Base-by-base conservation (phyloP, 352 stramenopile species). In the Blastocystis sp. region DNA sequence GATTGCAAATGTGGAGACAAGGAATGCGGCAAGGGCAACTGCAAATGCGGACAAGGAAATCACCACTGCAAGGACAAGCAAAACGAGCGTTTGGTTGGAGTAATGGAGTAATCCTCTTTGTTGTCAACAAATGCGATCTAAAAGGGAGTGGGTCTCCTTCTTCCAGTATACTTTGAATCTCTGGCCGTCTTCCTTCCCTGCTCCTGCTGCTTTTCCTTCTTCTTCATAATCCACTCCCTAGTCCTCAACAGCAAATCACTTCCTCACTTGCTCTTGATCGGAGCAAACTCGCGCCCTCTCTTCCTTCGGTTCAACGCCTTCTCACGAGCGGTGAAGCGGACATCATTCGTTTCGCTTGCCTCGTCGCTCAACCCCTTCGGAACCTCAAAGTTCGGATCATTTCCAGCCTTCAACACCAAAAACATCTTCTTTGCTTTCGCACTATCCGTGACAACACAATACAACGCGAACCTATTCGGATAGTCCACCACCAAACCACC, bases 351-450 rank as follows among this genome's bases (percentile, higher is more conserved):
- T 3, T 71, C 76, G 41, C 19, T 33, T 41, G 90, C 91, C 63
- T 93, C 92, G 13, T 93, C 93, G 9, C 92, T 94, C 60, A 98
- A 92, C 29, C 92, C 95, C 91, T 94, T 93, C 2, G 95, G 96
- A 35, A 97, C 91, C 63, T 94, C 62, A 95, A 97, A 91, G 29
- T 80, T 85, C 24, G 81, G 77, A 26, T 91, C 69, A n/a, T 79
- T 91, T 71, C 96, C 95, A 70, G 98, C 96, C 91, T 98, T 98
- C 41, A 97, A 94, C 74, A 98, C 96, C 24, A 99, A 91, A 91
- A 98, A 99, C 92, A 99, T 98, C 91, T 99, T 99, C 93, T 99
- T 99, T 45, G 97, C 97, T 91, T 99, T 99, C 51, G 97, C 67
- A 89, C 79, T 89, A 82, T 3, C 19, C 24, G 26, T 82, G 26